phyloP scores from a whole-genome alignment of 1,284 basidiomycete genomes.

The Coniferiporia sulphurascens region DNA sequence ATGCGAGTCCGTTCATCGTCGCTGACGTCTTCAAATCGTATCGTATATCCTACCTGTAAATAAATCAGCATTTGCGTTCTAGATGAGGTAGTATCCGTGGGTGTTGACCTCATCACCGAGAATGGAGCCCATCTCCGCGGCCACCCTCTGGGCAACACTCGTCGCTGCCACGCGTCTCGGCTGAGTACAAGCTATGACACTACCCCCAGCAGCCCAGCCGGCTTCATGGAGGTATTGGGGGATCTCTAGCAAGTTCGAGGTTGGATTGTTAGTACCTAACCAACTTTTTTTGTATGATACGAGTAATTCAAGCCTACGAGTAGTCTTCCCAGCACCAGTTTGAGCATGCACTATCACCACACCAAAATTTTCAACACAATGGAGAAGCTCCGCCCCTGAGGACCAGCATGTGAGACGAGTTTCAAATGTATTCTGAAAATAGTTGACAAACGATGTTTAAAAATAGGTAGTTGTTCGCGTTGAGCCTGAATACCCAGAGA shows the following conservation, averaged over 20 bases:
- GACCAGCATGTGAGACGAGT: not conserved
- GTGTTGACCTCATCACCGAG: conserved; percentile 82
- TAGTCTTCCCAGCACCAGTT: conserved; percentile 97
- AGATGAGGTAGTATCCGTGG: conserved; percentile 3
- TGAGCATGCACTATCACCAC: conserved; percentile 91
- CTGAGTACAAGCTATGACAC: conserved; percentile 87
- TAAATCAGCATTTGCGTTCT: not conserved
- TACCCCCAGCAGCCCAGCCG: conserved; percentile 80
- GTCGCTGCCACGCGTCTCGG: conserved; percentile 94
- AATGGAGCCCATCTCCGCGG: conserved; percentile 80
- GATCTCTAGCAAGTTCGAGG: conserved; percentile 55
- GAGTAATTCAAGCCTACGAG: conserved; percentile 56
- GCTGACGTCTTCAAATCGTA: conserved; percentile 94
- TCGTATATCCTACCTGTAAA: conserved; percentile 90
- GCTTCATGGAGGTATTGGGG: conserved; percentile 92
- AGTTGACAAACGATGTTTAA: conserved; percentile 64
- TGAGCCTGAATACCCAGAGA: conserved; percentile 66
- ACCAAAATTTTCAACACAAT: conserved; percentile 78
- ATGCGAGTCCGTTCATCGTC: conserved; percentile 81
- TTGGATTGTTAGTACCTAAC: not conserved
- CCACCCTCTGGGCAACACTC: conserved; percentile 87
- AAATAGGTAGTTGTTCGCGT: conserved; percentile 80
- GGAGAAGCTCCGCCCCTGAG: conserved; percentile 71
- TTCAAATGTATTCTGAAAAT: not conserved
- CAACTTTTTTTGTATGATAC: not conserved